These are phyloP conservation scores for Astragalus membranaceus DNA, from an alignment of 306 rosid species.

Conservation along the genomic window DNA sequence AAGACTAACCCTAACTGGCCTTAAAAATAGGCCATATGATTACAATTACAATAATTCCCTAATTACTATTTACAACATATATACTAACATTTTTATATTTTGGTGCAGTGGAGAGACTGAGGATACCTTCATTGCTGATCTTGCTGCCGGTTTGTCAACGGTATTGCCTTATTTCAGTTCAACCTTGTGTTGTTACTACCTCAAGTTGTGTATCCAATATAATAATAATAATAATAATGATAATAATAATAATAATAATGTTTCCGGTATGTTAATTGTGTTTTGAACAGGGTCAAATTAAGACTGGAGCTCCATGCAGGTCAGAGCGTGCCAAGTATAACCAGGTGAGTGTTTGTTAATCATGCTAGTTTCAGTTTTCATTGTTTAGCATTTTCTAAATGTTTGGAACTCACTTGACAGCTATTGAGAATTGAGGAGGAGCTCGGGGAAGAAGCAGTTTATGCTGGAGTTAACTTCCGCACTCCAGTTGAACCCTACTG, in stretches of 20 bases:
- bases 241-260: too few relatives aligned
- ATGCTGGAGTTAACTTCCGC: conserved; percentile 89
- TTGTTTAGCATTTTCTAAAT: not conserved
- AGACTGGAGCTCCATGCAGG: conserved; percentile 99
- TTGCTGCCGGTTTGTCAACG: conserved; percentile 94
- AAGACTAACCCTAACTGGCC: too few relatives aligned
- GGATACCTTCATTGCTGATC: conserved; percentile 98
- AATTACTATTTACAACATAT: too few relatives aligned
- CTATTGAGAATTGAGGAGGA: conserved; percentile 98
- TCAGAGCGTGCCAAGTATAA: conserved; percentile 99
- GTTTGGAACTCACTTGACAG: conserved; percentile 28
- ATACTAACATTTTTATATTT: conserved; percentile 17
- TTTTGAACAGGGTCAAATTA: conserved; percentile 85
- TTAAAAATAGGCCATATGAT: too few relatives aligned
- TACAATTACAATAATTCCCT: too few relatives aligned
- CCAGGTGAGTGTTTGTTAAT: conserved; percentile 56
- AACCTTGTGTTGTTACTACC: not conserved
- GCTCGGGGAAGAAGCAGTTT: conserved; percentile 85
- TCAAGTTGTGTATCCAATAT: not conserved
- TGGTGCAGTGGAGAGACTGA: conserved; percentile 95
- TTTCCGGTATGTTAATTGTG: not conserved
- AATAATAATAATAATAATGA: too few relatives aligned
- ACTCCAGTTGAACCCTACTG: conserved; percentile 83
- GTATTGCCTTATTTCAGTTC: conserved; percentile 29
- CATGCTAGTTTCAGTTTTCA: not conserved